Percentiles rank a stretch among this genome's conserved stretches.
phyloP scores from a whole-genome alignment of 257 asterid genomes.

The Craterostigma plantagineum region DNA sequence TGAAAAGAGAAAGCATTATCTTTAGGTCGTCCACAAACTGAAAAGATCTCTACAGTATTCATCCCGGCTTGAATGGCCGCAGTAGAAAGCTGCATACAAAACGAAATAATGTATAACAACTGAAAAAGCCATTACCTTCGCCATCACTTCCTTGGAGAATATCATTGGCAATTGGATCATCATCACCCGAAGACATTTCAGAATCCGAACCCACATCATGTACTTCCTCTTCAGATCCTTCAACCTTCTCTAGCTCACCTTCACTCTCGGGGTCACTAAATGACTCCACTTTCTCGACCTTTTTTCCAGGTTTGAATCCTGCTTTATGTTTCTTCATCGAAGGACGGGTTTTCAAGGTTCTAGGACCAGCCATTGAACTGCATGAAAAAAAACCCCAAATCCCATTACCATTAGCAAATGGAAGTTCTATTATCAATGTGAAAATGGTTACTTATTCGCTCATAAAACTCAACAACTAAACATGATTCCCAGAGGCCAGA shows the following conservation, averaged over 20 bases:
- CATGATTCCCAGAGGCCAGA: too few relatives aligned
- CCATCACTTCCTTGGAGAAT: constrained; percentile 47
- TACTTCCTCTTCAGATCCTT: constrained; percentile 28
- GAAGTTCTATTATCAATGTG: too few relatives aligned
- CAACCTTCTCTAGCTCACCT: constrained; percentile 15
- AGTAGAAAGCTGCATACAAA: constrained; percentile 1
- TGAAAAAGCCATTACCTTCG: constrained; percentile 27
- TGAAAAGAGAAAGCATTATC: not conserved
- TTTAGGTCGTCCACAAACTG: not conserved
- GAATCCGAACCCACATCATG: constrained; percentile 31
- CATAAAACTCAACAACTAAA: too few relatives aligned
- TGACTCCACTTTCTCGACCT: constrained; percentile 25
- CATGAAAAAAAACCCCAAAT: not conserved
- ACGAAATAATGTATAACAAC: constrained; percentile 2
- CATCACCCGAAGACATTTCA: constrained; percentile 60
- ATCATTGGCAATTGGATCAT: constrained; percentile 57
- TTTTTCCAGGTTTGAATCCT: constrained; percentile 9
- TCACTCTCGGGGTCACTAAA: constrained; percentile 25
- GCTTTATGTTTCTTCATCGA: constrained; percentile 57
- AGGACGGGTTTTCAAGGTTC: constrained; percentile 13
- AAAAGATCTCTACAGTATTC: not conserved
- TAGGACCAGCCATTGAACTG: constrained; percentile 50
- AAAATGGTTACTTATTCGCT: too few relatives aligned
- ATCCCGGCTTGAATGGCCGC: not conserved
- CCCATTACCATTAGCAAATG: not conserved